Conservation (phyloP, 2,329 filamentous ascomycete genomes). For the Coniochaeta prunicola region DNA sequence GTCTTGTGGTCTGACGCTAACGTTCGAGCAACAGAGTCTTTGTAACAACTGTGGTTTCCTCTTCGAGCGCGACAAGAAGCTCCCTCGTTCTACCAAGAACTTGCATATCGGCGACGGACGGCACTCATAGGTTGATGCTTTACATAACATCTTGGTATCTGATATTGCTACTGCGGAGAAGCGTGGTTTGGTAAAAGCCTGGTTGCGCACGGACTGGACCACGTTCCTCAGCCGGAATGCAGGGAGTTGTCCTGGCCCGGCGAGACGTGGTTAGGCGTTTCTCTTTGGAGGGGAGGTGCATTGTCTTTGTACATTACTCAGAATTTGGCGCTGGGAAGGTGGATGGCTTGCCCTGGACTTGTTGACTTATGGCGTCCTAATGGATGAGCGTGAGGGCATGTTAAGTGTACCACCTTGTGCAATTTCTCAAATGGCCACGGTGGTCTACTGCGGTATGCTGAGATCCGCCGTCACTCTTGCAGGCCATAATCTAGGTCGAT, state of each 20-base stretch:
- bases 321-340: not conserved
- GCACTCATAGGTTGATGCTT: conserved; percentile 10
- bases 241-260: not conserved
- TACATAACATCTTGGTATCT: not conserved
- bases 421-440: not conserved
- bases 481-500: too few relatives aligned
- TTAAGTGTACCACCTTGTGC: not conserved
- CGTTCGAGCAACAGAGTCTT: conserved; percentile 51
- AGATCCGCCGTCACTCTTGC: too few relatives aligned
- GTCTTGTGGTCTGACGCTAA: conserved; percentile 12
- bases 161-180: not conserved
- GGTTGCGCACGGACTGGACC: not conserved
- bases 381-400: not conserved
- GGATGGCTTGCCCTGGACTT: not conserved
- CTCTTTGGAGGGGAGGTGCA: not conserved
- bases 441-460: not conserved
- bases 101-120: conserved; percentile 44
- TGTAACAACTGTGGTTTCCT: conserved; percentile 90
- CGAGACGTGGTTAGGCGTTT: not conserved
- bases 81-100: conserved; percentile 70
- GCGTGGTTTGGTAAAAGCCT: not conserved
- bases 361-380: not conserved
- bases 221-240: not conserved
- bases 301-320: not conserved
- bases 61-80: conserved; percentile 78